Conservation (phyloP, 805 yeast species). For the Kodamaea neixiangensis region DNA sequence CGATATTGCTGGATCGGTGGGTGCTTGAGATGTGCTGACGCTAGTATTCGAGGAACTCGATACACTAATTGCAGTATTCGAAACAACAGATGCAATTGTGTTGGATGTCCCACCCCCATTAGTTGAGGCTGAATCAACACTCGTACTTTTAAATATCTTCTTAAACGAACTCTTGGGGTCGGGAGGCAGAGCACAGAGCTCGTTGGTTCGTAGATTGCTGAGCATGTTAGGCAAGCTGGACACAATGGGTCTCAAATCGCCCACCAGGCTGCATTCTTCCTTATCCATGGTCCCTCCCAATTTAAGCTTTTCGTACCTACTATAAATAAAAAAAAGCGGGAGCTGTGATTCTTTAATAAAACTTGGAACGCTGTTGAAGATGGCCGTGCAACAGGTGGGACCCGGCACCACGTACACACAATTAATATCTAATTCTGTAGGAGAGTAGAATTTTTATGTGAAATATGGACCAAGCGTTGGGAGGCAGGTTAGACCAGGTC, state of each 20-base stretch:
- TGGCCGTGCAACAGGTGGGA: not conserved
- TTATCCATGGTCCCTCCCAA: not conserved
- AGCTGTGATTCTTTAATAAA: not conserved
- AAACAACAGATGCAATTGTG: not conserved
- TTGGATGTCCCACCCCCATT: not conserved
- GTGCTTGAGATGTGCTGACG: not conserved
- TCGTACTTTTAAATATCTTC: not conserved
- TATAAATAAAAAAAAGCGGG: not conserved
- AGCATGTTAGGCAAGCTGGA: constrained; percentile 25
- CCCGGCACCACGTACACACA: not conserved
- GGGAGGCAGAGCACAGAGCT: constrained; percentile 6
- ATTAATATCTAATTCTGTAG: not conserved
- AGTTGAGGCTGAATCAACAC: not conserved
- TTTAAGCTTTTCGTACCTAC: not conserved
- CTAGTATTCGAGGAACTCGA: not conserved
- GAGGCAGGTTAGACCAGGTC: not conserved
- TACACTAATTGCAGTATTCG: not conserved
- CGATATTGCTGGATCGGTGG: not conserved
- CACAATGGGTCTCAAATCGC: constrained; percentile 22
- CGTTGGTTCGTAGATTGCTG: constrained; percentile 25
- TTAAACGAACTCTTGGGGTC: constrained; percentile 8
- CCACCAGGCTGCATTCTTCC: not conserved
- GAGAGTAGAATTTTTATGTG: not conserved
- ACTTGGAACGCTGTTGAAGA: not conserved
- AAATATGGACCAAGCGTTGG: not conserved